Conservation (phyloP, 2,329 filamentous ascomycete genomes). For the Aspergillus fructus region DNA sequence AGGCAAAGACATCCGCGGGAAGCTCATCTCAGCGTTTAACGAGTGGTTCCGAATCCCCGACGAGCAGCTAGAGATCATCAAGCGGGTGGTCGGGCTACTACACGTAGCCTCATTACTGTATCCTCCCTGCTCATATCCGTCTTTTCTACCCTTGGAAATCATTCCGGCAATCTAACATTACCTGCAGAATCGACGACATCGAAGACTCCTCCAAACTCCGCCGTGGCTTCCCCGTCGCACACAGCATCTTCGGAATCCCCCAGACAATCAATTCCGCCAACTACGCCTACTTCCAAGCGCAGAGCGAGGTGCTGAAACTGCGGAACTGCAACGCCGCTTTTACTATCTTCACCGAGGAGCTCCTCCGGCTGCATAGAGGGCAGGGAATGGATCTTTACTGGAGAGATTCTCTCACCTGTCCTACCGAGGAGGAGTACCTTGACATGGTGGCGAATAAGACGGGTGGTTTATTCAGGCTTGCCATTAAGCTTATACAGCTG, state of each 20-base stretch:
- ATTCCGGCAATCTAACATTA: too few relatives aligned
- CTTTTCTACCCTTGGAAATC: too few relatives aligned
- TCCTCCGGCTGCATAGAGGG: neutral
- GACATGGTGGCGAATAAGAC: constrained; percentile 11
- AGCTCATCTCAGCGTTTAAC: constrained; percentile 46
- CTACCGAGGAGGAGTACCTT: neutral
- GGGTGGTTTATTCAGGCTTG: constrained; percentile 1
- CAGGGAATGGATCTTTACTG: constrained; percentile 8
- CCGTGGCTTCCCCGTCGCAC: neutral
- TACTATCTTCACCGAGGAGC: too few relatives aligned
- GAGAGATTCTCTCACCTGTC: neutral
- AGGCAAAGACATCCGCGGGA: constrained; percentile 44
- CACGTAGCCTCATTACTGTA: constrained; percentile 26
- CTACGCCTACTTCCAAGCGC: neutral
- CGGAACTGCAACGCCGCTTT: too few relatives aligned
- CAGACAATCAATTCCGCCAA: constrained; percentile 11
- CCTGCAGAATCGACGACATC: constrained; percentile 4
- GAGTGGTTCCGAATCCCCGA: constrained; percentile 44
- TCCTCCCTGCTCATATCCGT: too few relatives aligned
- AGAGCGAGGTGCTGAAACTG: neutral
- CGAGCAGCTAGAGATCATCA: constrained; percentile 40
- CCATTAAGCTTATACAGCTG: neutral
- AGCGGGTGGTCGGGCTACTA: constrained; percentile 41
- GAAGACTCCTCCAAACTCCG: constrained; percentile 6
- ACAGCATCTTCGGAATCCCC: constrained; percentile 2